Conservation (phyloP, 2,329 filamentous ascomycete genomes). For the Annulohypoxylon truncatum region DNA sequence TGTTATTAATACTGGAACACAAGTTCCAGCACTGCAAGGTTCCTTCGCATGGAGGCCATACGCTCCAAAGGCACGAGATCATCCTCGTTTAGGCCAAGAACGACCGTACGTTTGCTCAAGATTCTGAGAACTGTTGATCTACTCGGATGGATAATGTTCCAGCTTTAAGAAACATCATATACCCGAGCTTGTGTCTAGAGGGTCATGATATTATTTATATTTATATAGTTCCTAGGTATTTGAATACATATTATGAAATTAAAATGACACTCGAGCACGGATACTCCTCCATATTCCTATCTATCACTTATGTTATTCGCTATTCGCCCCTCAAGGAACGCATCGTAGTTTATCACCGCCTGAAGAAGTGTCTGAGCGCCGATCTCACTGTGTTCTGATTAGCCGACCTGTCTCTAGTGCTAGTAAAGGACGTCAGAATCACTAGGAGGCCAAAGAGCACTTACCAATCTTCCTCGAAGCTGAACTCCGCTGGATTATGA, state of each 20-base stretch:
- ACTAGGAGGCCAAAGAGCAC: not conserved
- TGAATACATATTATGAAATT: too few species aligned
- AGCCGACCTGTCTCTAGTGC: not conserved
- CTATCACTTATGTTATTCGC: not conserved
- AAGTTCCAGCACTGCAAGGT: not conserved
- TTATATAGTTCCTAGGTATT: too few species aligned
- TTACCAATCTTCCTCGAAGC: not conserved
- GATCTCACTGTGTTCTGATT: not conserved
- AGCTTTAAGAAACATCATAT: not conserved
- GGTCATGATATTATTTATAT: too few species aligned
- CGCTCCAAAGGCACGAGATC: slow-evolving; percentile 2
- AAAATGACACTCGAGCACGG: too few species aligned
- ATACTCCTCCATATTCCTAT: too few species aligned
- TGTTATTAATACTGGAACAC: not conserved
- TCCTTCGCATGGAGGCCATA: not conserved
- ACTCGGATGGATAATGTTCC: too few species aligned
- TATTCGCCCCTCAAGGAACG: not conserved
- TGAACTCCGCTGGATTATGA: not conserved
- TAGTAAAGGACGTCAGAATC: not conserved
- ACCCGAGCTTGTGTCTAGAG: too few species aligned
- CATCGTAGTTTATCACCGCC: not conserved
- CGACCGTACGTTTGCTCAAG: too few species aligned
- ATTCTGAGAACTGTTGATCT: too few species aligned
- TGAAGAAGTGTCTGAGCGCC: not conserved
- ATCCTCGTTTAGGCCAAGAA: slow-evolving; percentile 4